Evolutionary conservation across 116 monocot species (phyloP), one percentile per base, ranked within the genome.

Genomic region (Trichopus zeylanicus): DNA sequence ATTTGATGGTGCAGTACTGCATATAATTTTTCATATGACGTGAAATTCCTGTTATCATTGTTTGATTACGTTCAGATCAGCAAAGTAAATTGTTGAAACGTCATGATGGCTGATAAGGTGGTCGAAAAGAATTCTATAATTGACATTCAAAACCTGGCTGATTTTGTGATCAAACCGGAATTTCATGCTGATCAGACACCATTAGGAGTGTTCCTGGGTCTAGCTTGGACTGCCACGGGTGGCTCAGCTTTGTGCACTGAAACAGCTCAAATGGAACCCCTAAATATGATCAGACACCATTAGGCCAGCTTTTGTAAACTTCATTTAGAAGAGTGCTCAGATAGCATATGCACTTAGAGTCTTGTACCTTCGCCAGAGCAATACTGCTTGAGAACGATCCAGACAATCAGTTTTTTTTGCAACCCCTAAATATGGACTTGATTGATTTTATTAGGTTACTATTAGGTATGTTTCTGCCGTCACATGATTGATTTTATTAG

Each of bases 151-250:
- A n/a, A n/a, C n/a, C n/a, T n/a, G n/a, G n/a, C n/a, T n/a, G n/a
- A n/a, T n/a, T n/a, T n/a, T n/a, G n/a, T n/a, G n/a, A n/a, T n/a
- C n/a, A n/a, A n/a, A n/a, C n/a, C n/a, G n/a, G n/a, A n/a, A n/a
- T n/a, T n/a, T n/a, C n/a, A n/a, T n/a, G n/a, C n/a, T 64, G 79
- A 80, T 33, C 84, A 82, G 52, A 91, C 91, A 1, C 91, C 88
- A 1, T 48, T 85, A 34, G 91, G 91, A 66, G 98, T 98, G 29
- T 87, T 98, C 15, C 87, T 98, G 88, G 91, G 98, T 29, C 57
- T 98, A 35, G 98, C 98, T 30, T 98, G 98, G 98, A 98, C 91
- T 59, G 76, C 91, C 9, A 75, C 91, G 82, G 91, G 91, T 70
- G 88, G 98, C 26, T 98, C 98, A 7, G 91, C 98, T 27, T 67